phyloP scores from a whole-genome alignment of 768 basidiomycete species.

The Cyclocybe cylindracea region DNA sequence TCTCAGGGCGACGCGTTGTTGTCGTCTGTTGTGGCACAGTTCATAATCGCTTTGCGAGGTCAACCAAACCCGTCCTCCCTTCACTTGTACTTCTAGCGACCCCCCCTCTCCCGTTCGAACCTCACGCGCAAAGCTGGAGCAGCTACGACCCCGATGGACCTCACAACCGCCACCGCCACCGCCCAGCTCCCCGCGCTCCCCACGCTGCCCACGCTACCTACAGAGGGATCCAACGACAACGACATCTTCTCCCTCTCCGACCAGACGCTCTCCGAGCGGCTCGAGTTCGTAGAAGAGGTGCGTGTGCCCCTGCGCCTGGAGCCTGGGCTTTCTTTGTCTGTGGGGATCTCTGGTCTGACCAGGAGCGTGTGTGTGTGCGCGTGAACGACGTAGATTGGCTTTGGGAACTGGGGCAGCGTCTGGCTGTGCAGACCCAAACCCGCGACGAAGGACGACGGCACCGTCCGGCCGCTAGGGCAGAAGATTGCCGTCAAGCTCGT shows the following conservation, averaged over 20 bases:
- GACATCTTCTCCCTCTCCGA: conserved; percentile 80
- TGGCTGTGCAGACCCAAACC: conserved; percentile 75
- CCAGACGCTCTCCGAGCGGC: conserved; percentile 64
- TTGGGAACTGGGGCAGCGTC: conserved; percentile 92
- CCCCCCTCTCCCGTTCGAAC: conserved; percentile 53
- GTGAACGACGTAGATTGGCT: conserved; percentile 77
- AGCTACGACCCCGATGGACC: conserved; percentile 20
- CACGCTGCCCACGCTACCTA: conserved; percentile 26
- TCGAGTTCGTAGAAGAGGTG: conserved; percentile 79
- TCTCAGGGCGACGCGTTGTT: conserved; percentile 41
- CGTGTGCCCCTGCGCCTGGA: conserved; percentile 17
- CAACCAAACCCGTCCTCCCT: conserved; percentile 10
- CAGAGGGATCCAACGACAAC: conserved; percentile 35
- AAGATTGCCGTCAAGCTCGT: conserved; percentile 94
- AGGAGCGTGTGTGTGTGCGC: conserved; percentile 5
- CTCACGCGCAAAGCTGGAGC: conserved; percentile 24
- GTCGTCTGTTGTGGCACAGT: conserved; percentile 39
- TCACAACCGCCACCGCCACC: conserved; percentile 30
- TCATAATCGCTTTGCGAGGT: conserved; percentile 34
- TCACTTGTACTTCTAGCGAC: conserved; percentile 31
- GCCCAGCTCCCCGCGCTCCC: too few species aligned
- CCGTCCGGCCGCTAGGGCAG: conserved; percentile 41
- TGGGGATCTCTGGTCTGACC: not conserved
- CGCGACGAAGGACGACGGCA: conserved; percentile 31
- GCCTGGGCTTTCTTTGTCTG: too few species aligned